Conservation (phyloP, 179 eudicot species). For the Beta macrorhiza region DNA sequence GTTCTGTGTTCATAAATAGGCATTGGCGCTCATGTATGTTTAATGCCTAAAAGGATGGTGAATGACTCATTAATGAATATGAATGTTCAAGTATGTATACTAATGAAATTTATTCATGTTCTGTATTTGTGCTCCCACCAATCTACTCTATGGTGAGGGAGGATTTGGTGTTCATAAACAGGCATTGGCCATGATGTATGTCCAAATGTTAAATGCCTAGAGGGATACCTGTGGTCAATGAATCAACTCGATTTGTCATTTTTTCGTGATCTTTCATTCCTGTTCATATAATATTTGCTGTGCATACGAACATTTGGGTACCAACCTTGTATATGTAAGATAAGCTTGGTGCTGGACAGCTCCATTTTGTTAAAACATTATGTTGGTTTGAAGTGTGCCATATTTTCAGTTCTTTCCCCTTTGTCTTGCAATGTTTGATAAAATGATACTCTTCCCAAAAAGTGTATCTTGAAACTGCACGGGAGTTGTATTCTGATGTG, state of each 20-base stretch:
- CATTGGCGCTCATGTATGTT: too few relatives aligned
- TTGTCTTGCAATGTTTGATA: neutral
- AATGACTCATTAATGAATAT: too few relatives aligned
- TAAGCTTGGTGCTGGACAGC: neutral
- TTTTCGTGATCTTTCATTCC: neutral
- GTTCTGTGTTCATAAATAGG: too few relatives aligned
- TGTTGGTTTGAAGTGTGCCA: conserved; percentile 2
- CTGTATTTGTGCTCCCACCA: neutral
- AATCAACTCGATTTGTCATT: neutral
- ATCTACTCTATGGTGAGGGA: neutral
- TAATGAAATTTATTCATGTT: neutral
- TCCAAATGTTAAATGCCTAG: neutral
- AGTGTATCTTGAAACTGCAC: neutral
- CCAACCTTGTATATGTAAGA: conserved; percentile 1
- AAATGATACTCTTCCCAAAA: neutral
- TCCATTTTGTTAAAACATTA: neutral
- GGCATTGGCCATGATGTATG: neutral
- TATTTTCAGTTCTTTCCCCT: neutral
- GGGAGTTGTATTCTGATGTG: neutral
- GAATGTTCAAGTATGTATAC: neutral
- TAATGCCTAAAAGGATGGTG: too few relatives aligned
- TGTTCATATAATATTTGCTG: neutral
- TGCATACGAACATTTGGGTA: neutral
- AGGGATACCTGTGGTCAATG: neutral
- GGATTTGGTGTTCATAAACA: neutral